phyloP scores from a whole-genome alignment of 768 basidiomycete species.

The Aureoboletus auriporus region DNA sequence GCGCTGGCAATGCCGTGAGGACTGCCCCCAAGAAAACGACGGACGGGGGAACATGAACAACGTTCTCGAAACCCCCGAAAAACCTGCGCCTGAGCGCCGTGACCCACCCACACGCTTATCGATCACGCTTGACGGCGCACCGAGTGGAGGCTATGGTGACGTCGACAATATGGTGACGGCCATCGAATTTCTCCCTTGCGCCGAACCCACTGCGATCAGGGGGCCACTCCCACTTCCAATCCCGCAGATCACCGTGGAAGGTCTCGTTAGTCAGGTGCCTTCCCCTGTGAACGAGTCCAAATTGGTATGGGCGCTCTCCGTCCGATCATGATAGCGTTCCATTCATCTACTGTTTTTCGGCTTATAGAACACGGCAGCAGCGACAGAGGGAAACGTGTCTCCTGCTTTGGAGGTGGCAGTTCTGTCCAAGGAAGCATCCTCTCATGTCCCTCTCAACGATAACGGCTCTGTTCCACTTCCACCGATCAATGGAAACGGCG shows the following conservation, averaged over 20 bases:
- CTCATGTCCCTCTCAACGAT: slow-evolving; percentile 41
- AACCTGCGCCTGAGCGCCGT: slow-evolving; percentile 25
- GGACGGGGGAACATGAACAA: slow-evolving; percentile 68
- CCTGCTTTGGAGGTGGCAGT: slow-evolving; percentile 1
- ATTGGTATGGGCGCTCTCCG: slow-evolving; percentile 10
- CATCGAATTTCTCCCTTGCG: slow-evolving; percentile 16
- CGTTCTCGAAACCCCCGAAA: slow-evolving; percentile 50
- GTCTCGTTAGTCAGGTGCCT: slow-evolving; percentile 12
- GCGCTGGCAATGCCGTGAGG: slow-evolving; percentile 51
- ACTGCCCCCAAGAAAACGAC: slow-evolving; percentile 60
- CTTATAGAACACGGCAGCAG: slow-evolving; percentile 21
- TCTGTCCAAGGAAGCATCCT: slow-evolving; percentile 1
- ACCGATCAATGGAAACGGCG: slow-evolving; percentile 8
- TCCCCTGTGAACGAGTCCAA: slow-evolving; percentile 24
- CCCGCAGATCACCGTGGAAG: slow-evolving; percentile 17
- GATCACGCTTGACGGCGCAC: slow-evolving; percentile 8
- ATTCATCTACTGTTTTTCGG: background rate
- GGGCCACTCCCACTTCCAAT: slow-evolving; percentile 11
- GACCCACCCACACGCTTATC: slow-evolving; percentile 9
- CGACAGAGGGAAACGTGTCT: slow-evolving; percentile 15
- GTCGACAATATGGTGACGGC: slow-evolving; percentile 24
- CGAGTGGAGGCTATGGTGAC: slow-evolving; percentile 8
- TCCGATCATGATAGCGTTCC: background rate
- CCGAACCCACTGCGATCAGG: slow-evolving; percentile 8
- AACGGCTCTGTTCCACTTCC: slow-evolving; percentile 11